Percentiles rank a stretch among this genome's conserved stretches.
Conservation (phyloP, 495 filamentous ascomycete species). For the Massariosphaeria phaeospora region DNA sequence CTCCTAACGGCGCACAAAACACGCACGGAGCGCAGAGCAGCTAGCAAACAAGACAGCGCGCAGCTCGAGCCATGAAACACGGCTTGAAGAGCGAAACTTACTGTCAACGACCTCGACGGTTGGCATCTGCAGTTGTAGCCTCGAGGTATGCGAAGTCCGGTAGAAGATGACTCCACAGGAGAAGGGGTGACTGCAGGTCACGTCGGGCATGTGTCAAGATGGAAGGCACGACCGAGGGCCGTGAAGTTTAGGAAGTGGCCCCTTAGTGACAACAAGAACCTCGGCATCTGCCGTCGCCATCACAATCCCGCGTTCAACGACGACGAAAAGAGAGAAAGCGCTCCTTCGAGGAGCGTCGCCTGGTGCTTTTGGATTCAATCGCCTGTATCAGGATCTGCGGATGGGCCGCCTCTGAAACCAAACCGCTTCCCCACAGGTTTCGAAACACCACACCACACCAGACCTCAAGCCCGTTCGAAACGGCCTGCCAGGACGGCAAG, state of each 20-base stretch:
- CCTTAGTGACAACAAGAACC: not conserved
- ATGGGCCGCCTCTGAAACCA: conserved; percentile 15
- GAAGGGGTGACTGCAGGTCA: too few relatives aligned
- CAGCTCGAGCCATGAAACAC: too few relatives aligned
- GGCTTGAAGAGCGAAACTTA: too few relatives aligned
- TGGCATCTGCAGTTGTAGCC: too few relatives aligned
- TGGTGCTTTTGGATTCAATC: conserved; percentile 5
- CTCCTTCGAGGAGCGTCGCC: conserved; percentile 2
- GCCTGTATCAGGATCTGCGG: conserved; percentile 29
- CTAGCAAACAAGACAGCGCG: too few relatives aligned
- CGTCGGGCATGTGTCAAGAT: too few relatives aligned
- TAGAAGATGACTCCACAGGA: too few relatives aligned
- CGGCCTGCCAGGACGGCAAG: not conserved
- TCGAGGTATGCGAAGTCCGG: too few relatives aligned
- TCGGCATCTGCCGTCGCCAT: not conserved
- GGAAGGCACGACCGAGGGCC: too few relatives aligned
- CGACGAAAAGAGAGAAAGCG: not conserved
- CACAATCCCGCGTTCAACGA: not conserved
- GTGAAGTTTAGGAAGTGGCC: not conserved
- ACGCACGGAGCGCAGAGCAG: too few relatives aligned
- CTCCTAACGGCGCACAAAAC: too few relatives aligned
- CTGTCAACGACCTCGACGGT: too few relatives aligned
- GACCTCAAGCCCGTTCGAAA: conserved; percentile 1
- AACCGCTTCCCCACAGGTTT: conserved; percentile 12
- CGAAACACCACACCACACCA: conserved; percentile 11